phyloP scores from a whole-genome alignment of 805 yeast genomes.

The Hanseniaspora nectarophila region DNA sequence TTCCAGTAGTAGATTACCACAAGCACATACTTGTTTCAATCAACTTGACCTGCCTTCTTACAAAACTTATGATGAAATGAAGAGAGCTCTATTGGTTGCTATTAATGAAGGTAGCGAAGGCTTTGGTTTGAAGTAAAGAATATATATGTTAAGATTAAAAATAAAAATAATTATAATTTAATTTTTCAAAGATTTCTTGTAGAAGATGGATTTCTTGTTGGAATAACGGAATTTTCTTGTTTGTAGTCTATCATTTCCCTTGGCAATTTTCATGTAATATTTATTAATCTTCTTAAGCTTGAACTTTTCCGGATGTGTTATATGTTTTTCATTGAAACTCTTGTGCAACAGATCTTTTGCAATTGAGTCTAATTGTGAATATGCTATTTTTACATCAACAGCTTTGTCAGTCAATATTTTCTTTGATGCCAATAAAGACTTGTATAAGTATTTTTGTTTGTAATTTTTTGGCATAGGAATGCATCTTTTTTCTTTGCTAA shows the following conservation, averaged over 20 bases:
- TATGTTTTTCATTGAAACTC: neutral
- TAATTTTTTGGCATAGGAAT: neutral
- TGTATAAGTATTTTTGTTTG: neutral
- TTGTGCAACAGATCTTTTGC: neutral
- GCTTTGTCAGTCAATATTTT: neutral
- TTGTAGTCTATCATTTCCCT: neutral
- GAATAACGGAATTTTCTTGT: neutral
- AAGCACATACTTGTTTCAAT: slow-evolving; percentile 94
- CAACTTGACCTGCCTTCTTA: slow-evolving; percentile 90
- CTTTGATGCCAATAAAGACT: neutral
- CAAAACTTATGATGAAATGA: slow-evolving; percentile 71
- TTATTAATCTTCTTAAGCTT: neutral
- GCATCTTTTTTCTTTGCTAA: neutral
- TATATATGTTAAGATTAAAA: neutral
- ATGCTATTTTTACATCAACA: neutral
- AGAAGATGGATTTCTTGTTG: neutral
- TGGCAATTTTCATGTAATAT: neutral
- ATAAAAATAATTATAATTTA: neutral
- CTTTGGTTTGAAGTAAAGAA: slow-evolving; percentile 42
- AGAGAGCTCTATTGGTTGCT: slow-evolving; percentile 71
- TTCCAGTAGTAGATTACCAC: slow-evolving; percentile 71
- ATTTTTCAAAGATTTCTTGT: neutral
- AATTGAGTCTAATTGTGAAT: neutral
- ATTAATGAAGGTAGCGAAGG: slow-evolving; percentile 94
- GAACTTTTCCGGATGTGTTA: neutral